Percentiles rank a stretch among this genome's conserved stretches.
These are phyloP conservation scores for Hypoxylon cercidicola DNA, from an alignment of 495 filamentous ascomycete genomes.

Conservation along the genomic window DNA sequence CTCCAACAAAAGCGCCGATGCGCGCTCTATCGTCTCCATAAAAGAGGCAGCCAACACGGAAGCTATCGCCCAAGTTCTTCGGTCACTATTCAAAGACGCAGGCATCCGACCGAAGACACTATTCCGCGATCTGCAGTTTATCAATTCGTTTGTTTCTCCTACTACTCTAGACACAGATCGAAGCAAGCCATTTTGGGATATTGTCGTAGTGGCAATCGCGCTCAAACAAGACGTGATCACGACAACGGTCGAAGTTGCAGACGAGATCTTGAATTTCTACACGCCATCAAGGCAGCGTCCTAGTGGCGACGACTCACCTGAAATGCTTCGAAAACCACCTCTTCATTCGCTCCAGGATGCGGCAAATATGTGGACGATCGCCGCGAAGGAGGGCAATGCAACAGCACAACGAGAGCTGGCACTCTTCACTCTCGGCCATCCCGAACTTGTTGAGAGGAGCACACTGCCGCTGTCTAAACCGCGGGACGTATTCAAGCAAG, in stretches of 20 bases:
- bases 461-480: conserved; percentile 86
- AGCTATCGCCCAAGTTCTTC: conserved; percentile 80
- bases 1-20: conserved; percentile 48
- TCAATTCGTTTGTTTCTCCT: conserved; percentile 88
- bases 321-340: conserved; percentile 51
- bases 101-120: conserved; percentile 87
- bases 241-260: conserved; percentile 88
- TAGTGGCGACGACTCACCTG: conserved; percentile 41
- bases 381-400: conserved; percentile 91
- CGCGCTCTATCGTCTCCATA: conserved; percentile 55
- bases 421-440: conserved; percentile 93
- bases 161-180: conserved; percentile 83
- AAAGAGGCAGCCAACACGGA: conserved; percentile 67
- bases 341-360: conserved; percentile 82
- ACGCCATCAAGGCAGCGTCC: conserved; percentile 54
- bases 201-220: conserved; percentile 84
- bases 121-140: conserved; percentile 95
- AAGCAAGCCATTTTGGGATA: conserved; percentile 95
- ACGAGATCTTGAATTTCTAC: conserved; percentile 74
- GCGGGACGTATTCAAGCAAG: conserved; percentile 89
- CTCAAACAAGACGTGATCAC: conserved; percentile 90
- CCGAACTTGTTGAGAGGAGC: conserved; percentile 84
- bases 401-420: conserved; percentile 95
- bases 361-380: conserved; percentile 91
- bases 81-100: conserved; percentile 79